Evolutionary conservation across 768 basidiomycete genomes (phyloP).

Genomic region (Crassisporium funariophilum): DNA sequence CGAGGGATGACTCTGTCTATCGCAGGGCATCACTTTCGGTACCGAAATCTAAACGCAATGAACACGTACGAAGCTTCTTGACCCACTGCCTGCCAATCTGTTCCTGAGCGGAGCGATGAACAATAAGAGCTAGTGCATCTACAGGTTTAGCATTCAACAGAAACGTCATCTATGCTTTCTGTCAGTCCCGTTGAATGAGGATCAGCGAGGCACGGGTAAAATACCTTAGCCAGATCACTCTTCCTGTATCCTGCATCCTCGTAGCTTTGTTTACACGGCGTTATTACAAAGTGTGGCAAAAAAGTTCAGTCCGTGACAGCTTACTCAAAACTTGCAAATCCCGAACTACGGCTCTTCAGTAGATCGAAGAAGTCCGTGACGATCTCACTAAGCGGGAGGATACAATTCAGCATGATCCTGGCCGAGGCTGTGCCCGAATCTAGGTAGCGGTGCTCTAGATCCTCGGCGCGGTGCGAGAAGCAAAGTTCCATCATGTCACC

Average conservation of each 20-base stretch:
- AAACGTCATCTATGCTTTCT: constrained; percentile 75
- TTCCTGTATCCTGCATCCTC: constrained; percentile 89
- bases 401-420: constrained; percentile 80
- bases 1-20: constrained; percentile 89
- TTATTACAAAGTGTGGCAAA: not conserved
- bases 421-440: constrained; percentile 59
- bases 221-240: constrained; percentile 83
- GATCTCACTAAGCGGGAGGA: constrained; percentile 88
- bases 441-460: constrained; percentile 83
- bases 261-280: constrained; percentile 55
- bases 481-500: constrained; percentile 97
- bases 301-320: constrained; percentile 30
- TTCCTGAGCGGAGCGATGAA: constrained; percentile 80
- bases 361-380: constrained; percentile 95
- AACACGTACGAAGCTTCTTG: constrained; percentile 81
- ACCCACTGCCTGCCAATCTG: constrained; percentile 82
- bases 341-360: constrained; percentile 90
- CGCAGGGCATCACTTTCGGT: constrained; percentile 1
- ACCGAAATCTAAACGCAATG: not conserved
- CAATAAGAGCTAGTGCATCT: constrained; percentile 91
- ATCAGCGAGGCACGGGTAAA: not conserved
- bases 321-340: constrained; percentile 91
- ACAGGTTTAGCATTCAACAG: constrained; percentile 87
- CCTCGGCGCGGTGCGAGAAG: constrained; percentile 79
- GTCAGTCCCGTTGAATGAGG: constrained; percentile 6